A percentile compares a stretch with the other conserved stretches of the same genome.
Conservation (phyloP, 768 basidiomycete species). For the Collybiopsis confluens region DNA sequence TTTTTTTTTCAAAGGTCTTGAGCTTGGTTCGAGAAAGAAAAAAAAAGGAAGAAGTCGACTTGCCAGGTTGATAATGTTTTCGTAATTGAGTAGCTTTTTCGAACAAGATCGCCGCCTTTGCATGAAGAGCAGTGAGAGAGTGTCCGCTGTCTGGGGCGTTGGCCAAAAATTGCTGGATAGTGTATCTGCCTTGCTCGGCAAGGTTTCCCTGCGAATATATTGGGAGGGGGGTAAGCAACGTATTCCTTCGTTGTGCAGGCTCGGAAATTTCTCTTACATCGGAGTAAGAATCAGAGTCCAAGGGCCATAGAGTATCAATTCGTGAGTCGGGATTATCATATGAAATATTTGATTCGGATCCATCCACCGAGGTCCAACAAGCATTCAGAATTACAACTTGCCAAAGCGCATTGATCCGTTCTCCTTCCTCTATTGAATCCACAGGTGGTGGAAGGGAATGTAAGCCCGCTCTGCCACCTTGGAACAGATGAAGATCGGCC, state of each 20-base stretch:
- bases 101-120: slow-evolving; percentile 14
- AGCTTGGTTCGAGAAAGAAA: no score
- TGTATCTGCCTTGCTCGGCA: slow-evolving; percentile 11
- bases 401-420: slow-evolving; percentile 36
- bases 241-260: no score
- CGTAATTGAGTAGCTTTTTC: slow-evolving; percentile 12
- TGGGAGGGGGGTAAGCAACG: neutral
- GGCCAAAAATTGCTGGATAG: slow-evolving; percentile 12
- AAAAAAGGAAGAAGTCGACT: neutral
- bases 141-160: slow-evolving; percentile 10
- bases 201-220: no score
- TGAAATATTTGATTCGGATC: slow-evolving; percentile 24
- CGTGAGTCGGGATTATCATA: slow-evolving; percentile 19
- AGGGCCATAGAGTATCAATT: slow-evolving; percentile 42
- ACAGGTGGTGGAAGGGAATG: slow-evolving; percentile 22
- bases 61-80: slow-evolving; percentile 10
- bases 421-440: slow-evolving; percentile 29
- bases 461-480: slow-evolving; percentile 8
- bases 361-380: slow-evolving; percentile 27
- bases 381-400: slow-evolving; percentile 29
- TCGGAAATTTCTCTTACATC: slow-evolving; percentile 9
- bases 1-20: no score
- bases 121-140: slow-evolving; percentile 13
- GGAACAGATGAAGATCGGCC: slow-evolving; percentile 6
- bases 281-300: slow-evolving; percentile 13